These are phyloP conservation scores for Cyanidiococcus yangmingshanensis DNA, from an alignment of 23 red algal genomes.

Conservation along the genomic window DNA sequence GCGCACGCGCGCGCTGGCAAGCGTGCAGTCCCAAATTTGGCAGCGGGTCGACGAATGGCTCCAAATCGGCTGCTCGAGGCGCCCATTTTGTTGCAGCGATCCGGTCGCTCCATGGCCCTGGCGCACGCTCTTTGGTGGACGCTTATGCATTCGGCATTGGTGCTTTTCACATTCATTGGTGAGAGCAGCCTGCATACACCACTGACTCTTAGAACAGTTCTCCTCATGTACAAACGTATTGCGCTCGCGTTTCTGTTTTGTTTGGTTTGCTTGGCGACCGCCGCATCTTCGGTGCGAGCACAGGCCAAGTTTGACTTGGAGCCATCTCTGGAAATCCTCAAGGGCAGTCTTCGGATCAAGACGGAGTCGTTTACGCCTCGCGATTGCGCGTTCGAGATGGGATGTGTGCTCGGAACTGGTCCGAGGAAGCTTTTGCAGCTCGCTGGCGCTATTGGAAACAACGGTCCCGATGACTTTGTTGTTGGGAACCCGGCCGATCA, in stretches of 20 bases:
- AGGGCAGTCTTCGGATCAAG: neutral
- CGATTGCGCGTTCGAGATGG: constrained; percentile 5
- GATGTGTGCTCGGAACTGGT: constrained; percentile 1
- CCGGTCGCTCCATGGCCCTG: neutral
- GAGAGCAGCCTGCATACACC: too few species aligned
- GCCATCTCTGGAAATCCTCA: neutral
- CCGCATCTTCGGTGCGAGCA: neutral
- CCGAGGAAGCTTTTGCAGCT: constrained; percentile 1
- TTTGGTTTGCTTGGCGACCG: neutral
- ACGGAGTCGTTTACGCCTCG: constrained; percentile 1
- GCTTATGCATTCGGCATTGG: too few species aligned
- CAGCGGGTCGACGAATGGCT: neutral
- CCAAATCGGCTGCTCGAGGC: neutral
- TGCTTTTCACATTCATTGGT: too few species aligned
- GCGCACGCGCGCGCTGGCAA: neutral
- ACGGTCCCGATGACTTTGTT: constrained; percentile 18
- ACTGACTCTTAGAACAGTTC: too few species aligned
- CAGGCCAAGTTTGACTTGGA: constrained; percentile 17
- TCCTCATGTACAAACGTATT: neutral
- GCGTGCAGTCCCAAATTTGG: neutral
- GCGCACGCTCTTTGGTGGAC: too few species aligned
- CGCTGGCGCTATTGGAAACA: constrained; percentile 9
- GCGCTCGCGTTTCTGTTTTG: neutral
- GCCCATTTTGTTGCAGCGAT: neutral
- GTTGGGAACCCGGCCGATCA: constrained; percentile 16